Percentiles rank a stretch among this genome's conserved stretches.
Evolutionary conservation across 139 green algal genomes (phyloP).

Genomic region (Raphidocelis subcapitata): DNA sequence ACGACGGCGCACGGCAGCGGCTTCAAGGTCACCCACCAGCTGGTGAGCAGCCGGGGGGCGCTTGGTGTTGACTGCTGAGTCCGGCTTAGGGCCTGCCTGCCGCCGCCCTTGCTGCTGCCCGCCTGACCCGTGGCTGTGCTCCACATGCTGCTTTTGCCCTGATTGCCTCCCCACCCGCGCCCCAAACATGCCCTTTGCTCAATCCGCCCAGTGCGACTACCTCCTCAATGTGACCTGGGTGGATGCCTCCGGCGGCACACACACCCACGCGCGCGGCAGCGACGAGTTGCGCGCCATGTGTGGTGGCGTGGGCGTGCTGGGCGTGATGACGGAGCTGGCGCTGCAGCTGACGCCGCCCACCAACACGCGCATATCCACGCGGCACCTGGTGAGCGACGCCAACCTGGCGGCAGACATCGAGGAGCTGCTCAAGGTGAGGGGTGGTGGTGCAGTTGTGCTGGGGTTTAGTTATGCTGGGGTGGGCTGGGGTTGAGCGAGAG

Average conservation of each 20-base stretch:
- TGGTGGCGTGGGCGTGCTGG: conserved; percentile 22
- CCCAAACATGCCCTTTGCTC: no score
- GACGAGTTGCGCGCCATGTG: conserved; percentile 13
- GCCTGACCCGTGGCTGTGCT: no score
- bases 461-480: no score
- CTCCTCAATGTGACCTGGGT: conserved; percentile 22
- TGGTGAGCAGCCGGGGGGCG: conserved; percentile 2
- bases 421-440: no score
- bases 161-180: no score
- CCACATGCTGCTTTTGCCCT: no score
- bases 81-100: no score
- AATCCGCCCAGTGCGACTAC: conserved; percentile 24
- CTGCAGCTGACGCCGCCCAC: conserved; percentile 15
- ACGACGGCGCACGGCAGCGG: conserved; percentile 18
- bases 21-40: conserved; percentile 12
- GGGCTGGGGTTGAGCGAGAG: no score
- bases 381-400: neutral
- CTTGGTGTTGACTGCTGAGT: neutral
- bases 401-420: no score
- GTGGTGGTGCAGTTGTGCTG: no score
- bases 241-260: conserved; percentile 4
- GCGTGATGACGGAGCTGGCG: conserved; percentile 16
- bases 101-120: no score
- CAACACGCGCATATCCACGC: conserved; percentile 15
- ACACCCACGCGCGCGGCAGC: neutral